Evolutionary conservation across 768 basidiomycete species (phyloP), one percentile per base, ranked within the genome.

Genomic region (Tricholoma bakamatsutake): DNA sequence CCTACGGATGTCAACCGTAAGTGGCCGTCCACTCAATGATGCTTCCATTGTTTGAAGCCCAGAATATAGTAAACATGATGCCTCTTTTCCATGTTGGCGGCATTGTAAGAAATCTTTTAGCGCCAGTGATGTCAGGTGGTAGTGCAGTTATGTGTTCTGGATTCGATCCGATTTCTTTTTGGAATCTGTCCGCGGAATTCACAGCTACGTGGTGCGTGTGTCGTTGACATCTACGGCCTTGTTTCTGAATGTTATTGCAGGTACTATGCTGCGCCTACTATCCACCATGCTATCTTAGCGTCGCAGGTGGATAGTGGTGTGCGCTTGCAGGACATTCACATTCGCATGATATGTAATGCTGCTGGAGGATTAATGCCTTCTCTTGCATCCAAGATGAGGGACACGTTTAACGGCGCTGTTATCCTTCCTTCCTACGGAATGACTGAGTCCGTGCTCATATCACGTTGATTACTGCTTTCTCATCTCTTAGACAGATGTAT

Each of bases 31-130:
- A 30, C 9, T 21, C 27, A 13, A 24, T 34, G 46, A 47, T 51
- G 7, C 52, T 27, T 17, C 18, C 10, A 30, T 46, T 18, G 37
- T 17, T 42, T 28, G 46, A 48, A 42, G 52, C 53, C 45, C 37
- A 51, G 54, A 39, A 10, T 43, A 3, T 55, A 74, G 75, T 75
- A 57, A 74, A 73, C 47, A 71, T 79, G 71, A 80, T 79, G 83
- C 81, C 81, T 42, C 70, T 80, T 21, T 83, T 82, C 69, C 80
- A 82, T 59, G 80, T 83, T 35, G 82, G 82, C 31, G 83, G 82
- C 21, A 79, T 84, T 48, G 76, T 83, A 39, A 77, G 80, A 46
- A 83, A 80, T 61, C 71, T 84, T 17, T 71, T 82, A 17, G 79
- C 82, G 17, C 80, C 83, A 10, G 65, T 83, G 2, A 69, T 80